Percentiles rank a stretch among this genome's conserved stretches.
Conservation (phyloP, 371 early-diverging fungal species). For the Nematocida displodere region DNA sequence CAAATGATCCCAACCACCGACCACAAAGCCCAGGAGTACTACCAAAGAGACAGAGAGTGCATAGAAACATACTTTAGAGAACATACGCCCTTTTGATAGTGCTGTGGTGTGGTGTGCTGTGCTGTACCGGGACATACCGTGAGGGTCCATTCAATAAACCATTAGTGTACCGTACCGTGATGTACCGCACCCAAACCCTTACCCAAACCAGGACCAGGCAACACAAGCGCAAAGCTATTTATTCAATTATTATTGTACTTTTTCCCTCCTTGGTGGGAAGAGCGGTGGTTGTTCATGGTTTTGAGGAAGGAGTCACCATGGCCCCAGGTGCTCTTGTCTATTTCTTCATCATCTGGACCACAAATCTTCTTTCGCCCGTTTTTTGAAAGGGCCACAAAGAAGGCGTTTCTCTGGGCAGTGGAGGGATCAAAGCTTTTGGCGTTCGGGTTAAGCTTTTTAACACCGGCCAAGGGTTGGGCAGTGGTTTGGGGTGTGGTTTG, state of each 20-base stretch:
- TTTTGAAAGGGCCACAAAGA: neutral
- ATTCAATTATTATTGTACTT: too few relatives aligned
- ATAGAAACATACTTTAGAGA: slow-evolving; percentile 78
- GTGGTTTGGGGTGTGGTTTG: neutral
- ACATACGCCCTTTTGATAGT: too few relatives aligned
- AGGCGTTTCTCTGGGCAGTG: slow-evolving; percentile 13
- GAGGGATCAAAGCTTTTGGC: slow-evolving; percentile 37
- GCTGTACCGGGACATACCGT: too few relatives aligned
- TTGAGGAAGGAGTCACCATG: neutral
- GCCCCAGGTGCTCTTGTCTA: neutral
- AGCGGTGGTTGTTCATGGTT: too few relatives aligned
- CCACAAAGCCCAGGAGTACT: slow-evolving; percentile 76
- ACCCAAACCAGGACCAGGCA: too few relatives aligned
- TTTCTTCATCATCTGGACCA: neutral
- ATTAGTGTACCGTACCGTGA: too few relatives aligned
- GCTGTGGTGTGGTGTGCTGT: too few relatives aligned
- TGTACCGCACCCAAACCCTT: too few relatives aligned
- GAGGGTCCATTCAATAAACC: too few relatives aligned
- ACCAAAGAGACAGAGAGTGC: slow-evolving; percentile 94
- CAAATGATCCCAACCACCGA: slow-evolving; percentile 95
- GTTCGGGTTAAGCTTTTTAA: slow-evolving; percentile 5
- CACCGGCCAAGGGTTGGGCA: neutral
- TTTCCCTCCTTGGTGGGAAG: too few relatives aligned
- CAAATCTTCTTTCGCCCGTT: neutral
- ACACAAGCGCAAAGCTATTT: too few relatives aligned